A percentile compares a stretch with the other conserved stretches of the same genome.
These are phyloP conservation scores for Plantago coronopus DNA, from an alignment of 305 asterid species.

Conservation along the genomic window DNA sequence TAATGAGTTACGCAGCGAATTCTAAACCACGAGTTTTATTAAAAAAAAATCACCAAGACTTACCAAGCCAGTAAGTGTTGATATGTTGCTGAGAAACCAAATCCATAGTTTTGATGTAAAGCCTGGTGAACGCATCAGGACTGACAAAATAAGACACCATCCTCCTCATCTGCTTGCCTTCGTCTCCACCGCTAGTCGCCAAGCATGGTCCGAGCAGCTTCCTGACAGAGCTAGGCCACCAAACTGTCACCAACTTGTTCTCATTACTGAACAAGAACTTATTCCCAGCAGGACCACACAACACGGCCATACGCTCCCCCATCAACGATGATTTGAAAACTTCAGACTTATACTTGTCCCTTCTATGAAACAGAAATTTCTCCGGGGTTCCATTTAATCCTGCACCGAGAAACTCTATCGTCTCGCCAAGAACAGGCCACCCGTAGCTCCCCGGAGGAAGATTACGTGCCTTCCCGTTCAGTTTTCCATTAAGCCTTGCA, in stretches of 20 bases:
- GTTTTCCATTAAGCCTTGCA: background rate
- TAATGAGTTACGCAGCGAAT: too few species aligned
- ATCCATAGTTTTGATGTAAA: conserved; percentile 57
- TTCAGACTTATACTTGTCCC: conserved; percentile 30
- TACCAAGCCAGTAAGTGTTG: conserved; percentile 59
- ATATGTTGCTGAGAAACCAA: conserved; percentile 54
- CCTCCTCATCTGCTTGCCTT: conserved; percentile 54
- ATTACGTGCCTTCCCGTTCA: conserved; percentile 18
- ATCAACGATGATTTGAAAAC: conserved; percentile 47
- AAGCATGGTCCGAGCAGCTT: conserved; percentile 51
- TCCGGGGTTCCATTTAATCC: conserved; percentile 43
- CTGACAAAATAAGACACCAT: conserved; percentile 46
- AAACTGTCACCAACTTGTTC: conserved; percentile 44
- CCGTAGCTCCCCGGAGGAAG: conserved; percentile 67
- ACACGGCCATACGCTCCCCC: conserved; percentile 50
- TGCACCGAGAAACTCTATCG: conserved; percentile 33
- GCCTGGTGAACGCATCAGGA: conserved; percentile 60
- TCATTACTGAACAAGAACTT: conserved; percentile 56
- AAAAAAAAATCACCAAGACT: background rate
- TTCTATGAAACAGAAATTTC: conserved; percentile 37
- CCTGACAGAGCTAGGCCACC: conserved; percentile 71
- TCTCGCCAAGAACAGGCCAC: conserved; percentile 66
- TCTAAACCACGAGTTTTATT: too few species aligned
- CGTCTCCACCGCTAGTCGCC: conserved; percentile 39
- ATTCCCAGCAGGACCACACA: conserved; percentile 51